phyloP scores from a whole-genome alignment of 2,329 filamentous ascomycete genomes.

The Colletotrichum acutatum region DNA sequence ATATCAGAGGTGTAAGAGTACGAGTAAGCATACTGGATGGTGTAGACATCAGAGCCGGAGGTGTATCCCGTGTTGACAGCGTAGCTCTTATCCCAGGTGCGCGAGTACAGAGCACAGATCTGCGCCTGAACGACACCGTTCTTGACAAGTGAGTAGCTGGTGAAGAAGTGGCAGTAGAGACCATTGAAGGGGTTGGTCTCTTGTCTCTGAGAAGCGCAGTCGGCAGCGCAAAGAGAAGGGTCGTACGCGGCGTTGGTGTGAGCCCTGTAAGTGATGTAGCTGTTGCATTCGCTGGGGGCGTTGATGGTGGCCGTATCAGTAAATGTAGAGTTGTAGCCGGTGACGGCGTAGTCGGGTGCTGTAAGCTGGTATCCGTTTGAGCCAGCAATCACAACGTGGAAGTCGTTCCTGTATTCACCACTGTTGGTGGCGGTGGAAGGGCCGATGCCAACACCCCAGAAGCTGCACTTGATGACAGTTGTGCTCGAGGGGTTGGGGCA shows the following conservation, averaged over 20 bases:
- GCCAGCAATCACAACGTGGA: conserved; percentile 29
- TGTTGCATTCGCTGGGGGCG: conserved; percentile 19
- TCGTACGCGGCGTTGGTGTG: conserved; percentile 10
- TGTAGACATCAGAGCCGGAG: conserved; percentile 14
- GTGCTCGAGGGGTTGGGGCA: conserved; percentile 16
- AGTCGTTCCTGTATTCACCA: conserved; percentile 24
- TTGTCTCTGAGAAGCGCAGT: conserved; percentile 7
- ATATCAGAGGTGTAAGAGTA: neutral
- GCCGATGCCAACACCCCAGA: conserved; percentile 13
- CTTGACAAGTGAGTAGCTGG: conserved; percentile 14
- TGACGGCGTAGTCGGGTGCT: neutral
- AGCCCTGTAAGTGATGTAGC: conserved; percentile 27
- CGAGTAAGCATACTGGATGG: conserved; percentile 14
- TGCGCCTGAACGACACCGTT: conserved; percentile 18
- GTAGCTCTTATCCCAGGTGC: conserved; percentile 14
- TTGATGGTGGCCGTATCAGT: conserved; percentile 18
- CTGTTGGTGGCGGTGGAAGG: conserved; percentile 28
- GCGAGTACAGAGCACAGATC: conserved; percentile 20
- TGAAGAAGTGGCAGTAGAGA: conserved; percentile 16
- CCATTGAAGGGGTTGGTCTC: conserved; percentile 14
- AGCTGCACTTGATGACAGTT: conserved; percentile 20
- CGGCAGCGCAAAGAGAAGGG: conserved; percentile 15
- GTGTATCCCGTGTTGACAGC: conserved; percentile 16
- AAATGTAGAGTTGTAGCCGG: conserved; percentile 17
- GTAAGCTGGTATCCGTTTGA: conserved; percentile 32